Evolutionary conservation across 768 basidiomycete species (phyloP), one percentile per base, ranked within the genome.

Genomic region (Trametes villosa): DNA sequence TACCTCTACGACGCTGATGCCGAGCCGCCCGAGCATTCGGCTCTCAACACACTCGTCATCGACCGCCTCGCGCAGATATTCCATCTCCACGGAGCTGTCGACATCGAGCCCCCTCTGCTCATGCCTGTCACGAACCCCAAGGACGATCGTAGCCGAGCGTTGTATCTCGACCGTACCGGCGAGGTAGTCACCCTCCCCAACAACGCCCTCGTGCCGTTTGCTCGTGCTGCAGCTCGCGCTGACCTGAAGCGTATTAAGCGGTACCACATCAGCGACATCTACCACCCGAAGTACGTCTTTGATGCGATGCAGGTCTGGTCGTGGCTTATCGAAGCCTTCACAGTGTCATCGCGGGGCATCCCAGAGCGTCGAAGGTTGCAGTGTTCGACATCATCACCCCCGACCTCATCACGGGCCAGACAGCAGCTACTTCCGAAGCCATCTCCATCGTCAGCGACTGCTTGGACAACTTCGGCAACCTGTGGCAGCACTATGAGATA

Each of bases 41-140:
- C 86, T 22, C 71, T 96, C 65, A 89, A 86, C 66, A 83, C 85
- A 12, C 85, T 88, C 4, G 91, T 96, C 6, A 82, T 89, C 62
- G 91, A 95, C 49, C 85, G 86, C 18, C 77, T 97, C 5, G 79
- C 83, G 3, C 77, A 87, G 2, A 86, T 95, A 18, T 96, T 96
- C 73, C 85, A 88, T 36, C 80, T 96, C 5, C 96, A 96, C 68
- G 96, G 96, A 7, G 95, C 96, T 3, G 85, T 96, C 1, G 86
- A 94, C 63, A 88, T 89, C 74, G 91, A 92, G 65, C 89, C 94
- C 0, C 89, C 94, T 0, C 73, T 96, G n/a, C 78, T 97, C 12
- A 84, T 93, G 71, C 95, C 91, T 0, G 79, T 85, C 2, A 79
- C 83, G 48, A 81, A 86, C 30, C 75, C 80, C 3, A 84, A 87